Conservation (phyloP, 2,329 filamentous ascomycete species). For the Nannizziopsis arthrosporioides region DNA sequence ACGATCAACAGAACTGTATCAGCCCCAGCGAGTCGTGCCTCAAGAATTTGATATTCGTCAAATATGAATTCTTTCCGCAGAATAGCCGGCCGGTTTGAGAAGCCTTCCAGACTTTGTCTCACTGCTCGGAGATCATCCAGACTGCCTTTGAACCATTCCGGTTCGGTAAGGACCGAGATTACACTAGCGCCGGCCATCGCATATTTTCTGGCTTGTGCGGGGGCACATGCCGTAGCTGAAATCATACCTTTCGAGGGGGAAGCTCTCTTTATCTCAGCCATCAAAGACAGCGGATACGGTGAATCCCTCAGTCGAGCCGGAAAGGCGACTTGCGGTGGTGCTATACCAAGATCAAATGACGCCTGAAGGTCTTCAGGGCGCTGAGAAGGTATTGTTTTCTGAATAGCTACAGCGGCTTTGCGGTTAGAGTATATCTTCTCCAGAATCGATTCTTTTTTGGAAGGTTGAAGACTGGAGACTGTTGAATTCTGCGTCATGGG, state of each 20-base stretch:
- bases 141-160: constrained; percentile 97
- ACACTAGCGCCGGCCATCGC: constrained; percentile 89
- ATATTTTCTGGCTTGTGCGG: constrained; percentile 80
- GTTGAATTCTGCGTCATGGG: constrained; percentile 20
- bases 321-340: constrained; percentile 73
- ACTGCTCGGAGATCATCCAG: constrained; percentile 86
- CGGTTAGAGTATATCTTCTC: constrained; percentile 82
- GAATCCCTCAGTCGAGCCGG: constrained; percentile 67
- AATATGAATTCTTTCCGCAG: constrained; percentile 96
- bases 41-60: constrained; percentile 94
- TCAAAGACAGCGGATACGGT: constrained; percentile 76
- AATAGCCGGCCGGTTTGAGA: constrained; percentile 85
- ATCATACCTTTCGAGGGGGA: constrained; percentile 96
- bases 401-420: constrained; percentile 59
- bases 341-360: constrained; percentile 69
- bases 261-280: constrained; percentile 94
- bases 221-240: constrained; percentile 73
- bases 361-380: constrained; percentile 73
- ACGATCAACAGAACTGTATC: constrained; percentile 94
- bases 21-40: constrained; percentile 81
- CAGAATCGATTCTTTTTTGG: constrained; percentile 71
- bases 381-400: constrained; percentile 77
- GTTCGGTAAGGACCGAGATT: constrained; percentile 96
- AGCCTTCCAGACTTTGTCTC: constrained; percentile 73
- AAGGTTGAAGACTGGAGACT: constrained; percentile 13